Conservation (phyloP, 169 alveolate species). For the Blepharisma undulans region DNA sequence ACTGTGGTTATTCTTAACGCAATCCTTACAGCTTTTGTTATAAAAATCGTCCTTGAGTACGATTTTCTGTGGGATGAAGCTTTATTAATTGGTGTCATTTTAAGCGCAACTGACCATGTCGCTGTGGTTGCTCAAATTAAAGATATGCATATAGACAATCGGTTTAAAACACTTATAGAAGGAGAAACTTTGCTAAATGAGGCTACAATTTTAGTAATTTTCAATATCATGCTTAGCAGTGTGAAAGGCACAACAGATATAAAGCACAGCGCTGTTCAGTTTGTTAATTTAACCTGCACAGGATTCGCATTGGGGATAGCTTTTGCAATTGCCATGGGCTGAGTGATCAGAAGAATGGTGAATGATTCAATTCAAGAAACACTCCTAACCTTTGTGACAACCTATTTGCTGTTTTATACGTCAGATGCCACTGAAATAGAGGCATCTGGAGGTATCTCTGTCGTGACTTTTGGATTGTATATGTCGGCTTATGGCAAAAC, state of each 20-base stretch:
- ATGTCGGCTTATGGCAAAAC: slow-evolving; percentile 73
- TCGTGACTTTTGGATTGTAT: slow-evolving; percentile 69
- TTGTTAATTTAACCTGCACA: slow-evolving; percentile 47
- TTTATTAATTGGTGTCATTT: slow-evolving; percentile 63
- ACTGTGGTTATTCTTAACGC: slow-evolving; percentile 61
- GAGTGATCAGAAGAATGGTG: slow-evolving; percentile 58
- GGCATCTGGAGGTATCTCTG: slow-evolving; percentile 65
- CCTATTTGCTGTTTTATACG: slow-evolving; percentile 59
- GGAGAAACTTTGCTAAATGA: slow-evolving; percentile 72
- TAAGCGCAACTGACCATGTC: slow-evolving; percentile 80
- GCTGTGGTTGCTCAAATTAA: slow-evolving; percentile 76
- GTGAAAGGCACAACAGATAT: slow-evolving; percentile 52
- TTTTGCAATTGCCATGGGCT: slow-evolving; percentile 32
- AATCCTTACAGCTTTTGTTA: slow-evolving; percentile 56
- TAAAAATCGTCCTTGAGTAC: slow-evolving; percentile 53
- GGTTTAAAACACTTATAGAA: slow-evolving; percentile 59
- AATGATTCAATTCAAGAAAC: slow-evolving; percentile 62
- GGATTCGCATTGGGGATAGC: slow-evolving; percentile 51
- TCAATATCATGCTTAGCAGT: slow-evolving; percentile 41
- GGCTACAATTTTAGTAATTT: slow-evolving; percentile 74
- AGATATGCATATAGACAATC: slow-evolving; percentile 63
- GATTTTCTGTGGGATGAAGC: slow-evolving; percentile 64
- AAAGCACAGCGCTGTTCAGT: slow-evolving; percentile 48
- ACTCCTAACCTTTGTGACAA: slow-evolving; percentile 53
- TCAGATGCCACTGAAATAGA: slow-evolving; percentile 57